These are phyloP conservation scores for Stagonosporopsis tanaceti DNA, from an alignment of 2,329 filamentous ascomycete species.

Conservation along the genomic window DNA sequence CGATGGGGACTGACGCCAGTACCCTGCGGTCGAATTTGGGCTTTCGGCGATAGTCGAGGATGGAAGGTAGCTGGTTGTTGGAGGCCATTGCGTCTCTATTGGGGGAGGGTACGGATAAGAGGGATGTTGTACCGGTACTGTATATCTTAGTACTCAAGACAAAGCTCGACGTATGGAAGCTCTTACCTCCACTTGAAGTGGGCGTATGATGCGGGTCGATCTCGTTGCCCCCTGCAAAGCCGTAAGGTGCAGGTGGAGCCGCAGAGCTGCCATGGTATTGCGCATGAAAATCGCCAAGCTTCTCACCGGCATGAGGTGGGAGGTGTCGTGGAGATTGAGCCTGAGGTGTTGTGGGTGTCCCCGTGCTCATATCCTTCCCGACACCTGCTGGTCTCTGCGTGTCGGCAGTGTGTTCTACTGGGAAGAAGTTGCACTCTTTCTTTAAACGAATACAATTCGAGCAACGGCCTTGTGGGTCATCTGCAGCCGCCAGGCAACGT, in stretches of 20 bases:
- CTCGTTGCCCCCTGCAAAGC: slow-evolving; percentile 37
- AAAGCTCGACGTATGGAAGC: background rate
- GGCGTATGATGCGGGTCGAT: slow-evolving; percentile 37
- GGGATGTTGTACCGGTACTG: slow-evolving; percentile 44
- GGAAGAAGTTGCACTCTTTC: slow-evolving; percentile 92
- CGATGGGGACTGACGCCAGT: slow-evolving; percentile 48
- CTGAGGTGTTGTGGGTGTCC: slow-evolving; percentile 55
- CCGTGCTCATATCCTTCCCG: slow-evolving; percentile 55
- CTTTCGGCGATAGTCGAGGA: slow-evolving; percentile 48
- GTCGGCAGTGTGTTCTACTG: slow-evolving; percentile 77
- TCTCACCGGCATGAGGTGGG: slow-evolving; percentile 35
- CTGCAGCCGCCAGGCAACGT: slow-evolving; percentile 79
- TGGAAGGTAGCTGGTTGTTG: slow-evolving; percentile 41
- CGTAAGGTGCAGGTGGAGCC: slow-evolving; percentile 31
- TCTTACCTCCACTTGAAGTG: slow-evolving; percentile 39
- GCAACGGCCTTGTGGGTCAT: slow-evolving; percentile 79
- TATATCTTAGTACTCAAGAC: slow-evolving; percentile 23
- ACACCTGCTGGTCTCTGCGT: slow-evolving; percentile 56
- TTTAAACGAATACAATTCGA: slow-evolving; percentile 93
- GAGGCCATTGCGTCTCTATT: slow-evolving; percentile 49
- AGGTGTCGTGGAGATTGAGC: slow-evolving; percentile 58
- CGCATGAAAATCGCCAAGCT: slow-evolving; percentile 43
- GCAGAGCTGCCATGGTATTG: slow-evolving; percentile 32
- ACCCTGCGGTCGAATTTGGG: slow-evolving; percentile 41
- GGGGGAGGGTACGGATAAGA: slow-evolving; percentile 45